A percentile compares a stretch with the other conserved stretches of the same genome.
Evolutionary conservation across 768 basidiomycete species (phyloP).

Genomic region (Paxillus involutus): DNA sequence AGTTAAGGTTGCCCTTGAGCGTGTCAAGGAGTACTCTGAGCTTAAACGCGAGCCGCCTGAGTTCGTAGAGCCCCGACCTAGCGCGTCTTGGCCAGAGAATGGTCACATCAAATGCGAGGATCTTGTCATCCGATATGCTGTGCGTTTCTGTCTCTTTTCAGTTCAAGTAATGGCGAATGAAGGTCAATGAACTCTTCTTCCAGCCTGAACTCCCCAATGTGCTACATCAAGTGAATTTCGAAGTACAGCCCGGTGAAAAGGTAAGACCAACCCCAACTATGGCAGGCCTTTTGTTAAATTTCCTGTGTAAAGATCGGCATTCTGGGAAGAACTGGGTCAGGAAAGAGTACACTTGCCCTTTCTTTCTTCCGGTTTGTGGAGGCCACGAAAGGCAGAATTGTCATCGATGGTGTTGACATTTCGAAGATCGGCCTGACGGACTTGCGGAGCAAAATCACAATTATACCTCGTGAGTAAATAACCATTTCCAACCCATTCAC

Average conservation of each 20-base stretch:
- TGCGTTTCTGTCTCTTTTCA: slow-evolving; percentile 34
- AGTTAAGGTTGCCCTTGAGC: slow-evolving; percentile 74
- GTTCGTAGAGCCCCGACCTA: slow-evolving; percentile 83
- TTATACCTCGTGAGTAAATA: slow-evolving; percentile 61
- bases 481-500: background rate
- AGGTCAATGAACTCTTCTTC: background rate
- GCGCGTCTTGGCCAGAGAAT: slow-evolving; percentile 71
- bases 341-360: slow-evolving; percentile 80
- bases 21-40: slow-evolving; percentile 90
- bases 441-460: slow-evolving; percentile 73
- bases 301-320: slow-evolving; percentile 54
- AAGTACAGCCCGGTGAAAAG: slow-evolving; percentile 74
- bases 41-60: slow-evolving; percentile 77
- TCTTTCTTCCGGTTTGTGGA: slow-evolving; percentile 93
- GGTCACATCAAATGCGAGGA: slow-evolving; percentile 72
- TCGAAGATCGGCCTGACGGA: slow-evolving; percentile 79
- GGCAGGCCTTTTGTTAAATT: background rate
- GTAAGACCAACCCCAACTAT: slow-evolving; percentile 30
- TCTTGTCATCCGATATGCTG: slow-evolving; percentile 77
- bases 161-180: background rate
- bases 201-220: slow-evolving; percentile 88
- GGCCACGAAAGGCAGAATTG: slow-evolving; percentile 70
- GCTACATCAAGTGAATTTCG: slow-evolving; percentile 75
- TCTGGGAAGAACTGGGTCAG: slow-evolving; percentile 67
- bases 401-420: slow-evolving; percentile 80